A percentile compares a stretch with the other conserved stretches of the same genome.
These are phyloP conservation scores for Falciphora oryzae DNA, from an alignment of 2,329 filamentous ascomycete species.

Conservation along the genomic window DNA sequence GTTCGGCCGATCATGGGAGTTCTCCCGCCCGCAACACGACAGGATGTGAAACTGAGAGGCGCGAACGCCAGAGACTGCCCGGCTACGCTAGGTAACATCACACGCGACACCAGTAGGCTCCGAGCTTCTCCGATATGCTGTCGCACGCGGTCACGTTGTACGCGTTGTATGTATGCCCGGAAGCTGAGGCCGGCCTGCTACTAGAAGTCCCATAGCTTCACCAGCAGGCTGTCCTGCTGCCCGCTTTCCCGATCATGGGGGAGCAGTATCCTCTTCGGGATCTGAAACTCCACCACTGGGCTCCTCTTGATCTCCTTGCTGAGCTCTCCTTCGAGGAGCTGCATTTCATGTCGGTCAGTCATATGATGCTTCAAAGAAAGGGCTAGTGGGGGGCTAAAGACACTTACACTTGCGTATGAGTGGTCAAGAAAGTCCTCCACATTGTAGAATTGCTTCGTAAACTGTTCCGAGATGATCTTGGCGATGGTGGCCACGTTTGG, in stretches of 20 bases:
- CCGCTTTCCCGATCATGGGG: conserved; percentile 42
- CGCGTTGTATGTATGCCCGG: background rate
- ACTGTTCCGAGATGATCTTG: conserved; percentile 92
- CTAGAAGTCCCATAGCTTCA: conserved; percentile 56
- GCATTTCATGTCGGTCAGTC: conserved; percentile 8
- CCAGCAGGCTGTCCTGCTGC: conserved; percentile 48
- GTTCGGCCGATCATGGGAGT: background rate
- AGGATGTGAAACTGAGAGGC: background rate
- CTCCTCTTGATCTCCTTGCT: conserved; percentile 77
- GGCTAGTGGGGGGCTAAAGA: background rate
- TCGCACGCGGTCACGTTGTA: background rate
- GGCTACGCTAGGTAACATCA: conserved; percentile 4
- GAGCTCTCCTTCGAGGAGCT: conserved; percentile 82
- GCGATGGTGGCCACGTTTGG: conserved; percentile 93
- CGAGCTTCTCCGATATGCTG: conserved; percentile 5
- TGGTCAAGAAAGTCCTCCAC: conserved; percentile 97
- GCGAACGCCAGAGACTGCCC: background rate
- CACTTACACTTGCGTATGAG: conserved; percentile 72
- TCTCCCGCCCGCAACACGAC: background rate
- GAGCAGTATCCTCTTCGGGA: conserved; percentile 76
- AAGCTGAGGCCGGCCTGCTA: conserved; percentile 11
- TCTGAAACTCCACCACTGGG: conserved; percentile 88
- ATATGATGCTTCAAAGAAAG: conserved; percentile 1
- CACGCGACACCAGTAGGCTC: background rate
- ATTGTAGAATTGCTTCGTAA: conserved; percentile 91